Evolutionary conservation across 1,284 basidiomycete genomes (phyloP).

Genomic region (Coniophora puteana): DNA sequence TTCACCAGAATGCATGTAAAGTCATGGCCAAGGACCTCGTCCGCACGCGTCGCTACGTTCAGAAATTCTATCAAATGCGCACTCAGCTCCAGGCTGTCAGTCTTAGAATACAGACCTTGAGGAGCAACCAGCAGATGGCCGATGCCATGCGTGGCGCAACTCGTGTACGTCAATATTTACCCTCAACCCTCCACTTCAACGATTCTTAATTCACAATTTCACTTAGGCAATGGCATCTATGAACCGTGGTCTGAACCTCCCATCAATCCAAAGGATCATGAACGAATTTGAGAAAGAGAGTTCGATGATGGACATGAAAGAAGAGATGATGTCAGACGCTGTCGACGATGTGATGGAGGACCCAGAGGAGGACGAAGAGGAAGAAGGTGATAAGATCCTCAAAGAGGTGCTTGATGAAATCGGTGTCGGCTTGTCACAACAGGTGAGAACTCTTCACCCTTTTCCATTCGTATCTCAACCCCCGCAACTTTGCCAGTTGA

Average conservation of each 20-base stretch:
- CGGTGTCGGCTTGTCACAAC: constrained; percentile 88
- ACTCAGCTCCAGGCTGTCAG: constrained; percentile 97
- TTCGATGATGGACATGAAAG: constrained; percentile 99
- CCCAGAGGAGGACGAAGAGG: constrained; percentile 89
- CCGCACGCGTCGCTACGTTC: constrained; percentile 90
- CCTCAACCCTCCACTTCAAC: constrained; percentile 3
- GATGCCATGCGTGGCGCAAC: constrained; percentile 99
- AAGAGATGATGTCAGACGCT: constrained; percentile 99
- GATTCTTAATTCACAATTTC: constrained; percentile 8
- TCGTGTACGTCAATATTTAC: constrained; percentile 52
- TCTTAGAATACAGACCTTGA: constrained; percentile 92
- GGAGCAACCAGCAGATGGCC: constrained; percentile 99
- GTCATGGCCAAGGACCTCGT: constrained; percentile 99
- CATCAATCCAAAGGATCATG: constrained; percentile 94
- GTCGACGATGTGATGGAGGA: constrained; percentile 99
- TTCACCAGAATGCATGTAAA: constrained; percentile 88
- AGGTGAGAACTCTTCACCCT: constrained; percentile 48
- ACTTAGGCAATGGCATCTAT: constrained; percentile 94
- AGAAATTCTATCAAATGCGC: constrained; percentile 99
- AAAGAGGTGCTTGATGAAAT: constrained; percentile 98
- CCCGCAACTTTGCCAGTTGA: constrained; percentile 51
- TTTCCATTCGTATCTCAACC: constrained; percentile 6
- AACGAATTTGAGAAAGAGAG: constrained; percentile 98
- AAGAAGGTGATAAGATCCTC: constrained; percentile 94
- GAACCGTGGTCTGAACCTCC: constrained; percentile 95